phyloP scores from a whole-genome alignment of 495 filamentous ascomycete genomes.

The Barbatosphaeria neglecta region DNA sequence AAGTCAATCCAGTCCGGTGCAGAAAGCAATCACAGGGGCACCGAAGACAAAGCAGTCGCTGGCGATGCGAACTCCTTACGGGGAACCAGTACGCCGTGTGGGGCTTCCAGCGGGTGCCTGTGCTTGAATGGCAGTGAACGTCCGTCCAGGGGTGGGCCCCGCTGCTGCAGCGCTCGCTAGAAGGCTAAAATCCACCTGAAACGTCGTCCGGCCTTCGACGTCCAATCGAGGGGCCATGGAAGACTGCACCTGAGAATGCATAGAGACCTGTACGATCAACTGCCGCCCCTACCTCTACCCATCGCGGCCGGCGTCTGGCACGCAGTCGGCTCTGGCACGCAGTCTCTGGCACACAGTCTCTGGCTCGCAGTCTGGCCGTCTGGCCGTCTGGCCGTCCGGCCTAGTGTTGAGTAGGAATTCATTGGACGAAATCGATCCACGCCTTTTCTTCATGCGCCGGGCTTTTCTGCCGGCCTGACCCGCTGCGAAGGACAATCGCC shows the following conservation, averaged over 20 bases:
- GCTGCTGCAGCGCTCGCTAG: constrained; percentile 2
- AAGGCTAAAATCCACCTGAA: constrained; percentile 22
- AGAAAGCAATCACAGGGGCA: no score
- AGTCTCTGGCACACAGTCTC: no score
- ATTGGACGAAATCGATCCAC: constrained; percentile 17
- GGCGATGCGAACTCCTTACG: neutral
- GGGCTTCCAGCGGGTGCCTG: constrained; percentile 1
- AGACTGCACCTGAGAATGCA: constrained; percentile 12
- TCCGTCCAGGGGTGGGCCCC: neutral
- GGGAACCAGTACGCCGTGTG: no score
- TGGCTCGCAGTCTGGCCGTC: no score
- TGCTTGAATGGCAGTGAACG: neutral
- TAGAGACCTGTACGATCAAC: constrained; percentile 5
- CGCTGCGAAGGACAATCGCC: constrained; percentile 1
- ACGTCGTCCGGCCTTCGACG: constrained; percentile 10
- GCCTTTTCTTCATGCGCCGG: constrained; percentile 16
- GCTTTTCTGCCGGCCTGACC: constrained; percentile 2
- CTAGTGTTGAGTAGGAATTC: constrained; percentile 4
- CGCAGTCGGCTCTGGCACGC: no score
- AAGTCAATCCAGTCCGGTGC: no score
- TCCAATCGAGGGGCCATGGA: constrained; percentile 15
- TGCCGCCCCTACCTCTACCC: constrained; percentile 2
- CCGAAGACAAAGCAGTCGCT: no score
- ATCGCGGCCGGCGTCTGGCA: constrained; percentile 2
- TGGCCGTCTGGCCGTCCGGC: constrained; percentile 6